Percentiles rank a stretch among this genome's conserved stretches.
phyloP scores from a whole-genome alignment of 805 yeast genomes.

The Pichia californica region DNA sequence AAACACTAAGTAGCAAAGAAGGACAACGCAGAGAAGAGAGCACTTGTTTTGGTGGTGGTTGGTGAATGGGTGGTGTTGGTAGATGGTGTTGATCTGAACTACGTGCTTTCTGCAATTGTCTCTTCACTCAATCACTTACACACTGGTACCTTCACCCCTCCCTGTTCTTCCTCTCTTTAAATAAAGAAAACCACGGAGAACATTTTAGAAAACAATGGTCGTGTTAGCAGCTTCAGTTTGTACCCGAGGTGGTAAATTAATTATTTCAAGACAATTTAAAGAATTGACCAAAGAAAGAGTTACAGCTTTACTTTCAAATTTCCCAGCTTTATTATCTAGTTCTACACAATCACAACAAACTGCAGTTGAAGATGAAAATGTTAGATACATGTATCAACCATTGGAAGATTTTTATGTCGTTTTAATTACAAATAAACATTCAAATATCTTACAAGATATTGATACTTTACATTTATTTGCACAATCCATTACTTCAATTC shows the following conservation, averaged over 20 bases:
- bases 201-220: slow-evolving; percentile 39
- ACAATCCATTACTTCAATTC: slow-evolving; percentile 69
- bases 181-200: too few relatives aligned
- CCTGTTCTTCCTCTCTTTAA: too few relatives aligned
- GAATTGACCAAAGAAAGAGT: slow-evolving; percentile 81
- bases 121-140: too few relatives aligned
- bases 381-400: slow-evolving; percentile 93
- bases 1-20: too few relatives aligned
- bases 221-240: slow-evolving; percentile 92
- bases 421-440: slow-evolving; percentile 80
- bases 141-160: too few relatives aligned
- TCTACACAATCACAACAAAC: slow-evolving; percentile 76
- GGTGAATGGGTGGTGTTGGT: too few relatives aligned
- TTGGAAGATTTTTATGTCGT: slow-evolving; percentile 90
- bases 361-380: slow-evolving; percentile 85
- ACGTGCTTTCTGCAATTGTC: too few relatives aligned
- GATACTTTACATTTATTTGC: slow-evolving; percentile 84
- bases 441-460: slow-evolving; percentile 90
- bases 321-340: slow-evolving; percentile 71
- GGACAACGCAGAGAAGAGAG: too few relatives aligned
- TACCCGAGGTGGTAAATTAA: slow-evolving; percentile 87
- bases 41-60: too few relatives aligned
- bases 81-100: too few relatives aligned
- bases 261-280: slow-evolving; percentile 85
- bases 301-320: slow-evolving; percentile 75